Conservation (phyloP, 495 filamentous ascomycete species). For the Emericellopsis terricola region DNA sequence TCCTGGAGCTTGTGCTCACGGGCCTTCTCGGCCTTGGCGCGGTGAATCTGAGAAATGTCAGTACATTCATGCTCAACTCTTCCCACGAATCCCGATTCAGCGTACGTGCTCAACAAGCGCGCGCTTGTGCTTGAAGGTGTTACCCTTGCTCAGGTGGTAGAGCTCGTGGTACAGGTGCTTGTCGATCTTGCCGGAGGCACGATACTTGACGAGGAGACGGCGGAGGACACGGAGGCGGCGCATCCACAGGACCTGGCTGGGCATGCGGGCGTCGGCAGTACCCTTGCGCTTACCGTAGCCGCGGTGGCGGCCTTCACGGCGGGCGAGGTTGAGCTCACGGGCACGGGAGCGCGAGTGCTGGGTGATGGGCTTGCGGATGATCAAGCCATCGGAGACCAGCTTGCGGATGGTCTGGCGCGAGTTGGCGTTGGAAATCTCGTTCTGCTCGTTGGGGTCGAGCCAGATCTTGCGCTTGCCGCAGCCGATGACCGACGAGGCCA, state of each 20-base stretch:
- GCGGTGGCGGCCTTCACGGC: constrained; percentile 86
- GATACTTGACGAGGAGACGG: constrained; percentile 97
- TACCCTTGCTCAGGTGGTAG: constrained; percentile 99
- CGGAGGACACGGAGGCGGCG: constrained; percentile 97
- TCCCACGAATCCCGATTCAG: constrained; percentile 13
- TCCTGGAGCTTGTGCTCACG: constrained; percentile 91
- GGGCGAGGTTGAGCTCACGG: constrained; percentile 74
- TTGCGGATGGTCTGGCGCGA: constrained; percentile 99
- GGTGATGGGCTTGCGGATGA: constrained; percentile 99
- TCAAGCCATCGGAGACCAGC: constrained; percentile 98
- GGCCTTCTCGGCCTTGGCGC: constrained; percentile 95
- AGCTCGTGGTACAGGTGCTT: constrained; percentile 99
- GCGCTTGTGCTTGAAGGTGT: constrained; percentile 99
- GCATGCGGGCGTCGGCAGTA: constrained; percentile 99
- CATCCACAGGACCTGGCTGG: constrained; percentile 98
- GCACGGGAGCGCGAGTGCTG: constrained; percentile 97
- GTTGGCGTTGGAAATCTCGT: constrained; percentile 99
- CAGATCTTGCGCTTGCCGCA: constrained; percentile 99
- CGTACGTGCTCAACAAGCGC: constrained; percentile 98
- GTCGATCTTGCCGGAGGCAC: constrained; percentile 98
- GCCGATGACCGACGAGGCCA: constrained; percentile 92
- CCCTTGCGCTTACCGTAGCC: constrained; percentile 99
- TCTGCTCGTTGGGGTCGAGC: constrained; percentile 99
- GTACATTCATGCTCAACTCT: not conserved
- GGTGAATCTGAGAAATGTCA: constrained; percentile 62